A percentile compares a stretch with the other conserved stretches of the same genome.
phyloP scores from a whole-genome alignment of 78 protist genomes.

The Polysphondylium violaceum region DNA sequence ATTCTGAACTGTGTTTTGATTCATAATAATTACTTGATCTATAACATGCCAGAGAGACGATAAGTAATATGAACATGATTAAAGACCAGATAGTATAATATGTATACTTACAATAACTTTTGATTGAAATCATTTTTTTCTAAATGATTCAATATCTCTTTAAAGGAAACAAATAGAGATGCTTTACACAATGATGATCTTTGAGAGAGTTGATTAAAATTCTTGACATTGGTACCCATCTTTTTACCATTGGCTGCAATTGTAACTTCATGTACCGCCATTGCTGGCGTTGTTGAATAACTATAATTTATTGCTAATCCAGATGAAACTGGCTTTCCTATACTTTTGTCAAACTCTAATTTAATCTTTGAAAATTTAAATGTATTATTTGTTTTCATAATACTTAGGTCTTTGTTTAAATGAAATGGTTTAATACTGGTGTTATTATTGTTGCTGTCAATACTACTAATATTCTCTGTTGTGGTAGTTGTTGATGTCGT shows the following conservation, averaged over 20 bases:
- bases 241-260: slow-evolving; percentile 56
- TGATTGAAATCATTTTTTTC: background rate
- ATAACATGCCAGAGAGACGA: background rate
- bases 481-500: slow-evolving; percentile 2
- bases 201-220: slow-evolving; percentile 60
- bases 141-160: background rate
- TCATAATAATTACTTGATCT: slow-evolving; percentile 26
- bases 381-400: background rate
- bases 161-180: slow-evolving; percentile 40
- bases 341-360: background rate
- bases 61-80: background rate
- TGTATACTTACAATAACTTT: background rate
- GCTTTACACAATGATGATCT: slow-evolving; percentile 50
- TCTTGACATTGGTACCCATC: slow-evolving; percentile 49
- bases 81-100: background rate
- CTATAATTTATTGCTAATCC: slow-evolving; percentile 59
- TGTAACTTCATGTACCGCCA: slow-evolving; percentile 34
- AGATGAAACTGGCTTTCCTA: slow-evolving; percentile 13
- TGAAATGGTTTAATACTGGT: background rate
- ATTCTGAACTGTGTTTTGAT: slow-evolving; percentile 16
- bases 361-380: slow-evolving; percentile 24
- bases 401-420: slow-evolving; percentile 1
- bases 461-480: background rate
- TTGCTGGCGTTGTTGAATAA: slow-evolving; percentile 11
- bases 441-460: background rate